phyloP scores from a whole-genome alignment of 345 rosid genomes.

The Eucalyptus tenuipes region DNA sequence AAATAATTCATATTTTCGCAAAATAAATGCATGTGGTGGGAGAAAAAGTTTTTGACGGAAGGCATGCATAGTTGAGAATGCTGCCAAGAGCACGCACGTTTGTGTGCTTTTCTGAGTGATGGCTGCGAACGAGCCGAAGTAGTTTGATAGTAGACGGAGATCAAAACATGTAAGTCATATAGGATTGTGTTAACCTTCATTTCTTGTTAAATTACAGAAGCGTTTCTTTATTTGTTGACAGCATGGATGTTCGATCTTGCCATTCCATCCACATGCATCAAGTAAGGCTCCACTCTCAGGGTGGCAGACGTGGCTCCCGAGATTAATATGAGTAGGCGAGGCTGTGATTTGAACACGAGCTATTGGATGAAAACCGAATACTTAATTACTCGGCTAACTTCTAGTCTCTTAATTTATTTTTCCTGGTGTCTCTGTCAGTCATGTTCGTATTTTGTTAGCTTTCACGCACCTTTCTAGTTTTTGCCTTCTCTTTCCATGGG shows the following conservation, averaged over 20 bases:
- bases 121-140: neutral
- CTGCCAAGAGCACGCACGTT: neutral
- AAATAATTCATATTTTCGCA: rapidly evolving
- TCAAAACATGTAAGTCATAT: neutral
- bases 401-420: neutral
- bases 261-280: neutral
- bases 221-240: neutral
- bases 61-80: neutral
- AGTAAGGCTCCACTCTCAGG: rapidly evolving
- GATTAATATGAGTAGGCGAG: neutral
- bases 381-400: neutral
- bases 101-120: neutral
- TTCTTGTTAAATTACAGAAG: neutral
- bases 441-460: neutral
- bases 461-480: neutral
- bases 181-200: neutral
- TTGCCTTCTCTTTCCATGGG: neutral
- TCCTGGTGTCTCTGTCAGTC: neutral
- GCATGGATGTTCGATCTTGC: neutral
- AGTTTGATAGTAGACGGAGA: neutral
- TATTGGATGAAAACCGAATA: neutral
- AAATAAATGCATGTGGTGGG: neutral
- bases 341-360: neutral
- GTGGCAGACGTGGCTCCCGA: rapidly evolving
- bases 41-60: neutral